Percentiles rank a stretch among this genome's conserved stretches.
Conservation (phyloP, 2,329 filamentous ascomycete species). For the Orbilia oligospora region DNA sequence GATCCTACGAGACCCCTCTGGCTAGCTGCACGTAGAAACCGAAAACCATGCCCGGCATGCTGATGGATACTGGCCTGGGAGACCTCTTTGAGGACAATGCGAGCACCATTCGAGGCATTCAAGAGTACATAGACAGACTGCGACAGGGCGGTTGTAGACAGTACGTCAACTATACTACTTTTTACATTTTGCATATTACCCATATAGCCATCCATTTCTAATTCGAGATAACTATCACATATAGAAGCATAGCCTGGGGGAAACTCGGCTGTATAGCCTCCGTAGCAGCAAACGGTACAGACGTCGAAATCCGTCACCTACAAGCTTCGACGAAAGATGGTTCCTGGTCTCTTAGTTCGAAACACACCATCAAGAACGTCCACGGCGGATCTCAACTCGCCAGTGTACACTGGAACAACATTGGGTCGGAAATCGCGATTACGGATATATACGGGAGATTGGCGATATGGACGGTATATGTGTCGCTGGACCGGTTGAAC, state of each 20-base stretch:
- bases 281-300: constrained; percentile 79
- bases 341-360: constrained; percentile 81
- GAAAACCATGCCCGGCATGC: constrained; percentile 37
- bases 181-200: neutral
- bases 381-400: constrained; percentile 77
- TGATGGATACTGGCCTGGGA: constrained; percentile 58
- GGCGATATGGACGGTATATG: constrained; percentile 79
- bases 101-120: constrained; percentile 60
- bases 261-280: constrained; percentile 87
- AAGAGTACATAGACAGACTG: constrained; percentile 62
- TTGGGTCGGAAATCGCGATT: constrained; percentile 83
- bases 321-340: constrained; percentile 78
- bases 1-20: neutral
- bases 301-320: constrained; percentile 80
- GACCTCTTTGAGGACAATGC: constrained; percentile 59
- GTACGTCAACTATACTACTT: constrained; percentile 49
- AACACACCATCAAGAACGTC: constrained; percentile 75
- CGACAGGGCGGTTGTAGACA: constrained; percentile 63
- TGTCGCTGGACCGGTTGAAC: constrained; percentile 80
- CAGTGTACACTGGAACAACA: constrained; percentile 86
- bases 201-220: neutral
- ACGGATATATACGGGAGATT: constrained; percentile 85
- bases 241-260: constrained; percentile 87
- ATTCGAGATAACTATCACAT: constrained; percentile 40
- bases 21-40: neutral